Base-by-base conservation (phyloP, 192 early-diverging fungal species). In the Backusella westeae region DNA sequence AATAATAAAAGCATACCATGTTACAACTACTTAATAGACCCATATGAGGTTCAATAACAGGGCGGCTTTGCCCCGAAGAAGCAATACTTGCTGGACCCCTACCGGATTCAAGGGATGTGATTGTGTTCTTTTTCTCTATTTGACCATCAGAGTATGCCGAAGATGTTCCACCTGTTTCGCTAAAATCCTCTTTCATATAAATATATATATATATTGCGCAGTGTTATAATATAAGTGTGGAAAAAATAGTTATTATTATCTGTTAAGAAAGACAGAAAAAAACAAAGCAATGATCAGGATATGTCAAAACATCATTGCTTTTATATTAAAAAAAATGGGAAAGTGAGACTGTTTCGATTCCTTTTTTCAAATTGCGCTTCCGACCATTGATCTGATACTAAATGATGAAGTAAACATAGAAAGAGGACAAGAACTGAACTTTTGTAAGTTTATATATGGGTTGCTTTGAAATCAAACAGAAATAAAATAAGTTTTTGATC, bases 21-120 rank as follows among this genome's bases (percentile, higher is more conserved):
- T 74, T 77, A 35, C 53, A 67, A 74, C 80, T 81, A 59, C 72
- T 77, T 21, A 77, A 12, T 19, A 81, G 19, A 35, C 80, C 80
- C 80, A 81, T 81, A 36, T 81, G 80, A 39, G 80, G 80, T 10
- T 67, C 80, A 69, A 41, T 15, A 38, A 17, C 19, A 5, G 70
- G 76, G 1, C 38, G 41, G 26, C 59, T 42, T 12, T 38, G 46
- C 5, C 15, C 19, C 23, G 36, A 35, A 12, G 35, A 34, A 39
- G 19, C 10, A 19, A 53, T n/a, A 6, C 32, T 35, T 15, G 34
- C 32, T 7, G 71, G 17, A 12, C 19, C 12, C 17, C 17, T 21
- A 32, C 41, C 26, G 1, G 56, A 35, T 23, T 73, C 53, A 17
- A 73, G n/a, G 15, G 72, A 73, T 35, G 72, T 73, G 49, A 73